A percentile compares a stretch with the other conserved stretches of the same genome.
Evolutionary conservation across 1,284 basidiomycete species (phyloP).

Genomic region (Anthracocystis walkeri): DNA sequence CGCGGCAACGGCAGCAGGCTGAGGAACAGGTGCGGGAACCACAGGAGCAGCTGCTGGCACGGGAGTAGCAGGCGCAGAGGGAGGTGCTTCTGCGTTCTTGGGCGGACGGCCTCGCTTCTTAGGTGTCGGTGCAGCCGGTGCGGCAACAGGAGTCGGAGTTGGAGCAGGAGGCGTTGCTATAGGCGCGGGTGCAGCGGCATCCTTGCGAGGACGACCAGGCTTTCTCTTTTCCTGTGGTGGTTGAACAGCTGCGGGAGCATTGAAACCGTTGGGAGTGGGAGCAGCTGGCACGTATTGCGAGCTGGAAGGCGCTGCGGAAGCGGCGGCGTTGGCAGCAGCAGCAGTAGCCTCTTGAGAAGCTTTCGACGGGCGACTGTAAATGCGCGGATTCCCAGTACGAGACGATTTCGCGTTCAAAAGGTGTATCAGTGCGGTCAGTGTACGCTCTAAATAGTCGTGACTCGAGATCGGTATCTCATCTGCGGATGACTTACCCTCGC

Average conservation of each 20-base stretch:
- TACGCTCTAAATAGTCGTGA: no score
- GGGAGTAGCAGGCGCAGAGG: conserved; percentile 6
- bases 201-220: conserved; percentile 36
- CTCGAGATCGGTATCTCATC: background rate
- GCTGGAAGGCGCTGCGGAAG: conserved; percentile 9
- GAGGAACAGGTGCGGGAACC: conserved; percentile 3
- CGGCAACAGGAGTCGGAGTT: conserved; percentile 8
- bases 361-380: conserved; percentile 36
- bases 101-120: conserved; percentile 43
- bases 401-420: background rate
- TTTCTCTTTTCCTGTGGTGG: conserved; percentile 23
- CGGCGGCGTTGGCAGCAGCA: conserved; percentile 8
- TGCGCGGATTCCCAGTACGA: background rate
- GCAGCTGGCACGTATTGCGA: background rate
- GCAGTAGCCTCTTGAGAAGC: conserved; percentile 16
- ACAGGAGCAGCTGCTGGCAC: conserved; percentile 2
- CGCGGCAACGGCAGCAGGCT: background rate
- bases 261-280: conserved; percentile 6
- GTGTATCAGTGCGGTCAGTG: background rate
- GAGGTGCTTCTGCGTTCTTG: conserved; percentile 18
- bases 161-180: conserved; percentile 13
- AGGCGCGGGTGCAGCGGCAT: conserved; percentile 17
- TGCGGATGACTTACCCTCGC: conserved; percentile 32
- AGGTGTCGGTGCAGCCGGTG: conserved; percentile 9
- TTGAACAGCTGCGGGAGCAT: conserved; percentile 1